phyloP scores from a whole-genome alignment of 768 basidiomycete species.

The Boletus pseudopeckii region DNA sequence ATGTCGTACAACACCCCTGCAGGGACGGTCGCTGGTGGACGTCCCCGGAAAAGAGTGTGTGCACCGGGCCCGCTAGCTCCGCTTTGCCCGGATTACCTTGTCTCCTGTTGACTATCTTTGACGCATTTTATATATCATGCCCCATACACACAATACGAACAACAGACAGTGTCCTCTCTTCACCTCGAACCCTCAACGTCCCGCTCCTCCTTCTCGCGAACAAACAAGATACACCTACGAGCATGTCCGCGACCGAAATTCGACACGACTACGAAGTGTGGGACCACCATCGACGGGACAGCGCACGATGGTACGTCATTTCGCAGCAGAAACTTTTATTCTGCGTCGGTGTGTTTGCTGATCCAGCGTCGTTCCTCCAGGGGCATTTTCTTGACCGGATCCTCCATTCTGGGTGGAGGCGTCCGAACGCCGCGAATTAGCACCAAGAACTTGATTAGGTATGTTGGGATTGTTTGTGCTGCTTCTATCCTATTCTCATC shows the following conservation, averaged over 20 bases:
- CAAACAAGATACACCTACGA: conserved; percentile 84
- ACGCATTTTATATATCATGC: too few relatives aligned
- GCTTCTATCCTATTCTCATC: not conserved
- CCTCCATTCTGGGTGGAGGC: conserved; percentile 96
- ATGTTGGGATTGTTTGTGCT: conserved; percentile 12
- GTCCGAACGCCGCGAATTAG: conserved; percentile 90
- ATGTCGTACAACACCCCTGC: too few relatives aligned
- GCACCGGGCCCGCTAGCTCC: too few relatives aligned
- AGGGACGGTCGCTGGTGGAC: too few relatives aligned
- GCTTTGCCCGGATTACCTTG: too few relatives aligned
- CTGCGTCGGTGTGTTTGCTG: not conserved
- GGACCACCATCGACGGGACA: conserved; percentile 74
- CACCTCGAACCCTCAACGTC: conserved; percentile 85
- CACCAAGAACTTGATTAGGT: conserved; percentile 98
- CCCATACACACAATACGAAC: not conserved
- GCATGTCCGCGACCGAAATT: conserved; percentile 87
- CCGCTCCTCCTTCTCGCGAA: conserved; percentile 92
- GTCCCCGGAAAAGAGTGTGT: too few relatives aligned
- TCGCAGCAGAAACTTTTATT: not conserved
- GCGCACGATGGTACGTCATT: conserved; percentile 71
- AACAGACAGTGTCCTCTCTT: conserved; percentile 78
- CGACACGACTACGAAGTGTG: conserved; percentile 85
- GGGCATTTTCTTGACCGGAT: conserved; percentile 96
- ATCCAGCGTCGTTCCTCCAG: conserved; percentile 38
- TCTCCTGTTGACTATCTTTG: not conserved